Percentiles rank a stretch among this genome's conserved stretches.
Conservation (phyloP, 345 rosid genomes). For the Sonneratia caseolaris region DNA sequence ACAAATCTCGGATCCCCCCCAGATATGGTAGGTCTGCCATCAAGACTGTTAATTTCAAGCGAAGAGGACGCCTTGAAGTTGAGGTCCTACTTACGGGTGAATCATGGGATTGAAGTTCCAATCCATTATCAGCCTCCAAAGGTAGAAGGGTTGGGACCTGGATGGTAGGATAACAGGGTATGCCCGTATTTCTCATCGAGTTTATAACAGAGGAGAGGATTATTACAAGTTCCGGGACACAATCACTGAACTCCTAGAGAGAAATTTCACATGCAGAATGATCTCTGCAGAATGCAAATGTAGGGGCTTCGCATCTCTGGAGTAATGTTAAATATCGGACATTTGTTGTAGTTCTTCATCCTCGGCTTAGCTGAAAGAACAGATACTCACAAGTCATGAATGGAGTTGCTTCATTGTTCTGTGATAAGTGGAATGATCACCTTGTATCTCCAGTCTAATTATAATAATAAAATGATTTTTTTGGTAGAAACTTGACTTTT, state of each 20-base stretch:
- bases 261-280: conserved; percentile 41
- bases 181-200: conserved; percentile 76
- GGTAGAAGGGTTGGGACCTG: conserved; percentile 39
- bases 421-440: background rate
- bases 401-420: background rate
- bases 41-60: conserved; percentile 41
- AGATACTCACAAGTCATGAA: background rate
- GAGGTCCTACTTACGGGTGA: conserved; percentile 55
- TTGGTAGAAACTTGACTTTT: background rate
- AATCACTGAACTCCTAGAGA: conserved; percentile 35
- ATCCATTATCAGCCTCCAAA: conserved; percentile 46
- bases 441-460: background rate
- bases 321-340: background rate
- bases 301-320: no score
- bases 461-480: background rate
- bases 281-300: conserved; percentile 2
- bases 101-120: conserved; percentile 61
- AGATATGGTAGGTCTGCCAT: conserved; percentile 82
- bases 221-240: conserved; percentile 67
- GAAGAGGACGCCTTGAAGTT: conserved; percentile 46
- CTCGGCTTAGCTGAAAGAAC: background rate
- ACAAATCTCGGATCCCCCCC: conserved; percentile 77
- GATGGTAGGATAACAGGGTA: conserved; percentile 43
- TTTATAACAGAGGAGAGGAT: conserved; percentile 71
- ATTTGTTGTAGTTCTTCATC: background rate